Percentiles rank a stretch among this genome's conserved stretches.
Conservation (phyloP, 2,329 filamentous ascomycete species). For the Ceratocystis alfenasii region DNA sequence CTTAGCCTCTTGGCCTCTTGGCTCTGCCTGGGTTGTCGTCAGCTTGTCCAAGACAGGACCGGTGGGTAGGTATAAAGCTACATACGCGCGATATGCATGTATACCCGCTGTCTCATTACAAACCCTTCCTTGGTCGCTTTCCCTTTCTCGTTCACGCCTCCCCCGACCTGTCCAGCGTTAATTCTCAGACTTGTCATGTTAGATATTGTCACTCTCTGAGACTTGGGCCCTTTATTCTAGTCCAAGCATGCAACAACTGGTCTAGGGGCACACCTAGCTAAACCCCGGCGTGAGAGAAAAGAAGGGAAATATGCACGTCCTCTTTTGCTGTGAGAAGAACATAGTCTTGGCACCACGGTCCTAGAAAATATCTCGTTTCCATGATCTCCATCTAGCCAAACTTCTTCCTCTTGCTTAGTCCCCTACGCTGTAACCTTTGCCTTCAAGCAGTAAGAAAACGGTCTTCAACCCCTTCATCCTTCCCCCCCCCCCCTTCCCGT, state of each 20-base stretch:
- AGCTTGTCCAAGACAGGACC: not conserved
- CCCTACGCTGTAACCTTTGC: too few species aligned
- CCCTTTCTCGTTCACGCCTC: not conserved
- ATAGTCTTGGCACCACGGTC: not conserved
- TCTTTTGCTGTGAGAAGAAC: not conserved
- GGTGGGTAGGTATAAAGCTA: not conserved
- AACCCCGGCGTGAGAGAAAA: not conserved
- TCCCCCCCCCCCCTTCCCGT: not conserved
- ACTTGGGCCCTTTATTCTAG: not conserved
- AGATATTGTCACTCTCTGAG: slow-evolving; percentile 1
- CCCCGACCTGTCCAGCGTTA: not conserved
- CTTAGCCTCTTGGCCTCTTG: not conserved
- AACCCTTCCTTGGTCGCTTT: not conserved
- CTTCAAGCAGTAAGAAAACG: too few species aligned
- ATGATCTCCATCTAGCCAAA: not conserved
- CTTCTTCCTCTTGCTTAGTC: too few species aligned
- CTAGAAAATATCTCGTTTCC: not conserved
- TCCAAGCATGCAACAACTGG: not conserved
- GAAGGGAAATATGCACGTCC: not conserved
- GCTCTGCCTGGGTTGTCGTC: not conserved
- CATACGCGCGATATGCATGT: not conserved
- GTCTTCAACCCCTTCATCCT: not conserved
- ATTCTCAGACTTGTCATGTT: slow-evolving; percentile 1
- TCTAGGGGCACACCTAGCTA: not conserved
- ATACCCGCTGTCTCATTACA: not conserved